A percentile compares a stretch with the other conserved stretches of the same genome.
Conservation (phyloP, 2,329 filamentous ascomycete species). For the Geosmithia flava region DNA sequence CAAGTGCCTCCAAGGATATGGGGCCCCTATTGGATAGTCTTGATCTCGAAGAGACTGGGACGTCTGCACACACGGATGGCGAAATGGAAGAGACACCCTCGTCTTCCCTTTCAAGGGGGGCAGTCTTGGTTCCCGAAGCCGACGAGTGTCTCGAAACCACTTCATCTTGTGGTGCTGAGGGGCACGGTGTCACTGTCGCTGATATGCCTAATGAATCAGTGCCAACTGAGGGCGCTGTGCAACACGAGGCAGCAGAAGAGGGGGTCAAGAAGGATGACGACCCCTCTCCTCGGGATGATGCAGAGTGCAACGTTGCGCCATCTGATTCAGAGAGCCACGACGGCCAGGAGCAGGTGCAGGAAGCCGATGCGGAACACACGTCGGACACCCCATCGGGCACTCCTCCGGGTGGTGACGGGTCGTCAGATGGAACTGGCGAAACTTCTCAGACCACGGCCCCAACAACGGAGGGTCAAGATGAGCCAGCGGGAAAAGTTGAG, state of each 20-base stretch:
- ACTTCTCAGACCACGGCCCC: background rate
- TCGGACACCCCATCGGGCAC: too few relatives aligned
- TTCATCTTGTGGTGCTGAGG: background rate
- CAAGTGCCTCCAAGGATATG: constrained; percentile 3
- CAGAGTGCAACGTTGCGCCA: background rate
- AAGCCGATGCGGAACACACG: too few relatives aligned
- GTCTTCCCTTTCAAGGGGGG: background rate
- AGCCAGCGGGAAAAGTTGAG: background rate
- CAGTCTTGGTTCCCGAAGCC: too few relatives aligned
- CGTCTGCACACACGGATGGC: background rate
- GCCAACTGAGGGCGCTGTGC: background rate
- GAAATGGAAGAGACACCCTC: background rate
- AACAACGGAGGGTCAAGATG: background rate
- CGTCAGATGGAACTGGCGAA: background rate
- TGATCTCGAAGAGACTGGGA: background rate
- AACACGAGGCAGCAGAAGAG: background rate
- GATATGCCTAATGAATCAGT: background rate
- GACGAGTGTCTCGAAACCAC: too few relatives aligned
- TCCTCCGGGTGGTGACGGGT: background rate
- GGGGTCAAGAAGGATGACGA: too few relatives aligned
- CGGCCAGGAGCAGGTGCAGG: too few relatives aligned
- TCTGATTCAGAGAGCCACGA: background rate
- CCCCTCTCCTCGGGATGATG: background rate
- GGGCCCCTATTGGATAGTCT: background rate
- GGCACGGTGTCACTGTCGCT: background rate